Percentiles rank a stretch among this genome's conserved stretches.
phyloP scores from a whole-genome alignment of 2,329 filamentous ascomycete genomes.

The Fragosphaeria purpurea region DNA sequence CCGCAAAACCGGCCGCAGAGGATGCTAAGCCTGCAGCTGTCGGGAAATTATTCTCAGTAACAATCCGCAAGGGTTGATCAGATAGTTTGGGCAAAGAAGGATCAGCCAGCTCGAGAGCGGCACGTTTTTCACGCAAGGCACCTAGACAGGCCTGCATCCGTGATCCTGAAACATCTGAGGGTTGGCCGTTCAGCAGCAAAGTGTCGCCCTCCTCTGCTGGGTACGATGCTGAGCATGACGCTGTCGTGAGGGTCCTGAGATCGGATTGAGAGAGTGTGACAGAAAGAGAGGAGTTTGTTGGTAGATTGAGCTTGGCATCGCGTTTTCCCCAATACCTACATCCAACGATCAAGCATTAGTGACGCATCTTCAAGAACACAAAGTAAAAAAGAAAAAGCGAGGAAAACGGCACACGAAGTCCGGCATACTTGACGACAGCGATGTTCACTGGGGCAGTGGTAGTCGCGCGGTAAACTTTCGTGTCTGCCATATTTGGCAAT shows the following conservation, averaged over 20 bases:
- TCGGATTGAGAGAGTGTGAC: conserved; percentile 93
- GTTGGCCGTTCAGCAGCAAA: conserved; percentile 73
- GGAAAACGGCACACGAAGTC: conserved; percentile 8
- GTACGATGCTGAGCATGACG: conserved; percentile 73
- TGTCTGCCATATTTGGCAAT: conserved; percentile 21
- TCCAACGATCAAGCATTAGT: not conserved
- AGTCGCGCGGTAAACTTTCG: conserved; percentile 73
- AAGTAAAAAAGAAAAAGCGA: conserved; percentile 5
- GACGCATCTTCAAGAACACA: not conserved
- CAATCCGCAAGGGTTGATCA: conserved; percentile 66
- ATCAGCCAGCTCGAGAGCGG: conserved; percentile 62
- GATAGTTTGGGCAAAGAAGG: conserved; percentile 74
- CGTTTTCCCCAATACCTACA: conserved; percentile 86
- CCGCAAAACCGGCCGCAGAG: conserved; percentile 60
- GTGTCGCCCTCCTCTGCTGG: conserved; percentile 46
- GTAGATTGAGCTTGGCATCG: conserved; percentile 85
- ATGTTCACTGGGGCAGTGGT: conserved; percentile 98
- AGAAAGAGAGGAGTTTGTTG: conserved; percentile 94
- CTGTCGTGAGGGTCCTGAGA: conserved; percentile 90
- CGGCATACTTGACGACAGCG: conserved; percentile 81
- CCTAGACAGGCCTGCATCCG: conserved; percentile 92
- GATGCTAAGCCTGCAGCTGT: conserved; percentile 83
- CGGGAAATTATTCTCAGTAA: conserved; percentile 98
- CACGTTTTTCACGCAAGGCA: conserved; percentile 69
- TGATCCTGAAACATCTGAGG: conserved; percentile 76